Evolutionary conservation across 495 filamentous ascomycete genomes (phyloP).

Genomic region (Viridothelium virens): DNA sequence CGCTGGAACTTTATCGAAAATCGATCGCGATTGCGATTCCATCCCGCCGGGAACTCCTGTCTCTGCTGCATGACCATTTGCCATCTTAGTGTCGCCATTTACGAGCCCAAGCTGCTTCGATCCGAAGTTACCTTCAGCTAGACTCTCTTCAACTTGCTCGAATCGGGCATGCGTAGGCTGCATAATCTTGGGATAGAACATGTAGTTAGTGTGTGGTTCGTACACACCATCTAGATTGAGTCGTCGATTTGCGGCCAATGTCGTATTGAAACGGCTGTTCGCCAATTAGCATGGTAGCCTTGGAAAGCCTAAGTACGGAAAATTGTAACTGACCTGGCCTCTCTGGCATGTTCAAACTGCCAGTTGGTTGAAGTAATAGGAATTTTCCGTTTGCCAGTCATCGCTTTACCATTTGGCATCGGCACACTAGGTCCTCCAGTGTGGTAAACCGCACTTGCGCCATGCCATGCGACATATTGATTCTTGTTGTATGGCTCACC

Average conservation of each 20-base stretch:
- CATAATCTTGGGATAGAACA: constrained; percentile 79
- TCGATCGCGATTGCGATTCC: constrained; percentile 22
- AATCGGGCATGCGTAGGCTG: constrained; percentile 83
- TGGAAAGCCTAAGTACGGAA: neutral
- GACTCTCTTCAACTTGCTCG: constrained; percentile 43
- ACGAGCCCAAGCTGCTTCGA: constrained; percentile 17
- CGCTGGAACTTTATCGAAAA: constrained; percentile 58
- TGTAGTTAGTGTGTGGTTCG: constrained; percentile 83
- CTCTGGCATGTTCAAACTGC: constrained; percentile 88
- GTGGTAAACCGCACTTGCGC: constrained; percentile 90
- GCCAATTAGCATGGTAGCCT: constrained; percentile 29
- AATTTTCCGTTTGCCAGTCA: constrained; percentile 71
- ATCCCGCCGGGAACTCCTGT: neutral
- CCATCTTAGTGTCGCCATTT: constrained; percentile 17
- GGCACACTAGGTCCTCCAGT: constrained; percentile 71
- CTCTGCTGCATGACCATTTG: constrained; percentile 19
- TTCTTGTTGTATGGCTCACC: constrained; percentile 84
- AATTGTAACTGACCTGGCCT: constrained; percentile 60
- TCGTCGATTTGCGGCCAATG: constrained; percentile 55
- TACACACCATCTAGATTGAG: constrained; percentile 70
- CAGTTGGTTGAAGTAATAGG: constrained; percentile 95
- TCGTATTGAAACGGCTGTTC: constrained; percentile 69
- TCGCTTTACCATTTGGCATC: constrained; percentile 62
- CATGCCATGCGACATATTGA: constrained; percentile 97
- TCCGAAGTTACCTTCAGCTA: constrained; percentile 2